Evolutionary conservation across 228 moss, liverwort and hornwort species (phyloP), one percentile per base, ranked within the genome.

Genomic region (Sphagnum magellanicum): DNA sequence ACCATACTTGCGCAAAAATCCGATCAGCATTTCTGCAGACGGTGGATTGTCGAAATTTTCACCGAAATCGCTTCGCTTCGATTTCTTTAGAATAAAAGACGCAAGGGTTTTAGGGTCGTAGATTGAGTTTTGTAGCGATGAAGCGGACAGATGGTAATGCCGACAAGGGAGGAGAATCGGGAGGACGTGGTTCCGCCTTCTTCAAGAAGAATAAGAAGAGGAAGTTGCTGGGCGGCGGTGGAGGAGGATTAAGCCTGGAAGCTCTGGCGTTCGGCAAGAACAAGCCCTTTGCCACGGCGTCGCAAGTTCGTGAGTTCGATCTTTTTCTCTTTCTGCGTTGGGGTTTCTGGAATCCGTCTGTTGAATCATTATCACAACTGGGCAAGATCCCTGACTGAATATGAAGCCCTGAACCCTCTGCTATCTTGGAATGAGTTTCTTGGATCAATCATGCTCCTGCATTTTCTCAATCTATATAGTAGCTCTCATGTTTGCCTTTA

Each of bases 241-340:
- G 94, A 65, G 88, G 87, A 70, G 83, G 83, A 49, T 79, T 95
- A 73, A 90, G 92, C 70, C 52, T 95, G 52, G 92, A 88, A 60
- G 81, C 85, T 6, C 89, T 90, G 74, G 95, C 79, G 5, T 83
- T 81, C 12, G 85, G 92, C 46, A 85, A 82, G 73, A 80, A 81
- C 76, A 90, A 92, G 72, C 81, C 88, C 46, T 62, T 78, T n/a
- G 77, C 87, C 6, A 92, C 85, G 52, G 87, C 90, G 59, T 81
- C 92, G 12, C 87, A 90, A 73, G 82, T 87, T 50, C 82, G 90
- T 92, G 77, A 80, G 87, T 50, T 51, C 9, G 9, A 55, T 59
- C 49, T 10, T 4, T 48, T 8, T 60, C n/a, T 49, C 12, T 59
- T 8, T 70, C 53, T 16, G 68, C 7, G 50, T 16, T 51, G 46